Conservation (phyloP, 1,139 yeast species). For the Kodamaea sp. region DNA sequence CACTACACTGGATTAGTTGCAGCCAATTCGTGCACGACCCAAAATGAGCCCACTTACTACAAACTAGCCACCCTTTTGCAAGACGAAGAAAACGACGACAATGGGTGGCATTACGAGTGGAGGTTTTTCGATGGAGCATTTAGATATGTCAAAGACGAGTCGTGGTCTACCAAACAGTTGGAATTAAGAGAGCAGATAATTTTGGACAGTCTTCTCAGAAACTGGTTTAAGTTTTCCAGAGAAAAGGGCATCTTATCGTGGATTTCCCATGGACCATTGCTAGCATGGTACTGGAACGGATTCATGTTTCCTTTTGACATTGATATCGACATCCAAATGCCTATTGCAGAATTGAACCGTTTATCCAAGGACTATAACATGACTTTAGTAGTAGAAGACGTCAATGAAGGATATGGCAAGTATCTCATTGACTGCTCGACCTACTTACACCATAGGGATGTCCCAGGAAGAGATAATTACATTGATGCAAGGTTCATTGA, state of each 20-base stretch:
- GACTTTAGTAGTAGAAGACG: conserved; percentile 16
- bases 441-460: conserved; percentile 13
- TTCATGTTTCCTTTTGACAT: conserved; percentile 18
- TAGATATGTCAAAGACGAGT: conserved; percentile 24
- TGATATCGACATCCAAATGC: conserved; percentile 19
- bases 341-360: conserved; percentile 12
- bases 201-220: conserved; percentile 25
- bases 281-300: conserved; percentile 30
- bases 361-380: conserved; percentile 13
- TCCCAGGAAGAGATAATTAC: conserved; percentile 12
- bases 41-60: conserved; percentile 32
- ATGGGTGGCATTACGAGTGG: conserved; percentile 45
- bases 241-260: conserved; percentile 33
- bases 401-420: conserved; percentile 14
- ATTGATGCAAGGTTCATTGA: conserved; percentile 19
- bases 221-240: conserved; percentile 27
- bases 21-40: conserved; percentile 16
- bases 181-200: conserved; percentile 26
- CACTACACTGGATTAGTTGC: conserved; percentile 27
- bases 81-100: conserved; percentile 27
- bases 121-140: conserved; percentile 40
- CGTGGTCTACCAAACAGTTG: conserved; percentile 29
- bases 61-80: conserved; percentile 34
- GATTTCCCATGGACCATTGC: conserved; percentile 32
- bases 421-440: conserved; percentile 16